phyloP scores from a whole-genome alignment of 1,284 basidiomycete genomes.

The Dichomitus squalens region DNA sequence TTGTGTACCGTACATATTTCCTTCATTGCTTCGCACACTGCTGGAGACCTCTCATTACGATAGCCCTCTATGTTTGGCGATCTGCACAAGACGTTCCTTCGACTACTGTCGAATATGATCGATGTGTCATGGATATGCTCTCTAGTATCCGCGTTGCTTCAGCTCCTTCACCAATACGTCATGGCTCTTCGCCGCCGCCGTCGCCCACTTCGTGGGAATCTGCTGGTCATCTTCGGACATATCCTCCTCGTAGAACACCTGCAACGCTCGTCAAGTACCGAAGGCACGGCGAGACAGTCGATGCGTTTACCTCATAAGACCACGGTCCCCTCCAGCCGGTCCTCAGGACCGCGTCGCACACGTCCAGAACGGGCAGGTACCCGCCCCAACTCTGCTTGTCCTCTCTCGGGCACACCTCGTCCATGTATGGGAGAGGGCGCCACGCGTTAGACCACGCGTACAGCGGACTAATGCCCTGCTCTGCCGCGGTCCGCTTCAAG shows the following conservation, averaged over 20 bases:
- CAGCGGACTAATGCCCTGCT: slow-evolving; percentile 29
- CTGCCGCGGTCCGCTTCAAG: slow-evolving; percentile 25
- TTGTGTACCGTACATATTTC: too few species aligned
- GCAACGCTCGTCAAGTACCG: not conserved
- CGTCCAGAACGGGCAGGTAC: slow-evolving; percentile 33
- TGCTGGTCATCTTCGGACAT: slow-evolving; percentile 27
- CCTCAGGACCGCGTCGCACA: slow-evolving; percentile 31
- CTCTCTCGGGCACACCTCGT: slow-evolving; percentile 15
- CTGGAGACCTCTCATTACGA: too few species aligned
- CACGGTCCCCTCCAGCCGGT: slow-evolving; percentile 36
- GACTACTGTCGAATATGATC: too few species aligned
- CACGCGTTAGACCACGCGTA: slow-evolving; percentile 36
- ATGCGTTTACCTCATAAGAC: slow-evolving; percentile 32
- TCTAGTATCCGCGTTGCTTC: too few species aligned
- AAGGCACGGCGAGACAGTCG: too few species aligned
- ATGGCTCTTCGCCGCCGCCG: slow-evolving; percentile 26
- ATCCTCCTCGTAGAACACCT: slow-evolving; percentile 34
- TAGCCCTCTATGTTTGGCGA: too few species aligned
- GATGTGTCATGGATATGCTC: too few species aligned
- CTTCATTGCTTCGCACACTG: too few species aligned
- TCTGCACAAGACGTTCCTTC: too few species aligned
- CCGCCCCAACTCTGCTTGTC: slow-evolving; percentile 20
- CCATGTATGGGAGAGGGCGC: slow-evolving; percentile 33
- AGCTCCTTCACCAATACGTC: slow-evolving; percentile 16
- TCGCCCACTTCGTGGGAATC: slow-evolving; percentile 31